These are phyloP conservation scores for Xylaria sp. DNA, from an alignment of 2,329 filamentous ascomycete species.

Conservation along the genomic window DNA sequence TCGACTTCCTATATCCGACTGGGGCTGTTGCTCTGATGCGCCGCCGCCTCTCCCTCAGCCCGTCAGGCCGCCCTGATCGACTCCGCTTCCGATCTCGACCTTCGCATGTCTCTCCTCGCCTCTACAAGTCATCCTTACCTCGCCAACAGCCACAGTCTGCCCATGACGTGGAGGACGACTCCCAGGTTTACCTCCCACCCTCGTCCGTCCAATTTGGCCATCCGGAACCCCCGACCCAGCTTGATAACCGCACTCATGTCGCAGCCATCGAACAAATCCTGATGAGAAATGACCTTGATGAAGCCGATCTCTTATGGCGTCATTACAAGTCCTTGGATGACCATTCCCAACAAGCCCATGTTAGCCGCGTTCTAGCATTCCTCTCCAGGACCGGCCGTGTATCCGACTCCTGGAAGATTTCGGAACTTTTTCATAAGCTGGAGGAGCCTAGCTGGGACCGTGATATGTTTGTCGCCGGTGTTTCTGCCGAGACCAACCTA, in stretches of 20 bases:
- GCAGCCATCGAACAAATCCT: constrained; percentile 40
- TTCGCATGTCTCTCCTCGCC: constrained; percentile 40
- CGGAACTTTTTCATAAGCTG: constrained; percentile 56
- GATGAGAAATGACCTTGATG: constrained; percentile 31
- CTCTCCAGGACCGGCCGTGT: constrained; percentile 56
- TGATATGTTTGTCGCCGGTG: constrained; percentile 52
- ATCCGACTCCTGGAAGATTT: constrained; percentile 58
- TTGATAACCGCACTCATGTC: constrained; percentile 22
- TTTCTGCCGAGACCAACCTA: constrained; percentile 56
- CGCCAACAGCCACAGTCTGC: constrained; percentile 21
- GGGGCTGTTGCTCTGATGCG: constrained; percentile 57
- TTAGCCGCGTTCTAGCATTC: constrained; percentile 53
- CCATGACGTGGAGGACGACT: background rate
- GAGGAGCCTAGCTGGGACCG: constrained; percentile 53
- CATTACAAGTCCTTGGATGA: constrained; percentile 53
- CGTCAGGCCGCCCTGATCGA: constrained; percentile 40
- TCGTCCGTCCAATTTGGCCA: constrained; percentile 2
- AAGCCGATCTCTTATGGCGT: constrained; percentile 55
- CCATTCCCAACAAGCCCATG: constrained; percentile 41
- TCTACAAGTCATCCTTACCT: constrained; percentile 43
- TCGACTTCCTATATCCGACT: constrained; percentile 67
- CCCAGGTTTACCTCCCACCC: constrained; percentile 1
- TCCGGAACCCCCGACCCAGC: background rate
- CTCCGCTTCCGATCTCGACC: constrained; percentile 43
- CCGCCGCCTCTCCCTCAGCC: constrained; percentile 45